These are phyloP conservation scores for Gastrolobium villosum DNA, from an alignment of 306 rosid species.

Conservation along the genomic window DNA sequence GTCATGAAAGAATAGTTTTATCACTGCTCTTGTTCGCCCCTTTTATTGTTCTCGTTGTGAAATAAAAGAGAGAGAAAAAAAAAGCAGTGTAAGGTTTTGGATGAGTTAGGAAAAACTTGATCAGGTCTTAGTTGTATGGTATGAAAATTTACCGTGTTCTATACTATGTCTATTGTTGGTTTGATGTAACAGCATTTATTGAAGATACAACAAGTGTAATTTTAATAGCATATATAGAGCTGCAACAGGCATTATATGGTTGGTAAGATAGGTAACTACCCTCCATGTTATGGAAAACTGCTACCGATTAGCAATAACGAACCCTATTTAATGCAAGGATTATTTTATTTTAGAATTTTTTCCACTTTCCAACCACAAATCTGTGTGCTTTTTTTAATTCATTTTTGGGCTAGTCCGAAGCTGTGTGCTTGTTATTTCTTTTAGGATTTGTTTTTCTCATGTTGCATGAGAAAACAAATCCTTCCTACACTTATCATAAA, in stretches of 20 bases:
- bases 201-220: neutral
- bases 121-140: neutral
- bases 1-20: too few species aligned
- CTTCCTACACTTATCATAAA: too few species aligned
- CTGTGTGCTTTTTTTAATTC: conserved; percentile 16
- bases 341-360: conserved; percentile 3
- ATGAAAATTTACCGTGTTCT: conserved; percentile 23
- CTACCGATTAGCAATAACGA: neutral
- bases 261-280: conserved; percentile 27
- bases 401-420: neutral
- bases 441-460: too few species aligned
- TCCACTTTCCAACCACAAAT: neutral
- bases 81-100: neutral
- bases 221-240: conserved; percentile 1
- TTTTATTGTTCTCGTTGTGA: neutral
- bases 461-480: too few species aligned
- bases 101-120: conserved; percentile 13
- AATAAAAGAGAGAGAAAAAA: neutral
- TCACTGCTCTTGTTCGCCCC: too few species aligned
- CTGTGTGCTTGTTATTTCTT: neutral
- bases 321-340: neutral
- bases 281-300: conserved; percentile 15
- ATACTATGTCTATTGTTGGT: neutral
- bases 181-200: conserved; percentile 7
- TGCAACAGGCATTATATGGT: conserved; percentile 24